Conservation (phyloP, 2,329 filamentous ascomycete genomes). For the Mycocentrospora acerina region DNA sequence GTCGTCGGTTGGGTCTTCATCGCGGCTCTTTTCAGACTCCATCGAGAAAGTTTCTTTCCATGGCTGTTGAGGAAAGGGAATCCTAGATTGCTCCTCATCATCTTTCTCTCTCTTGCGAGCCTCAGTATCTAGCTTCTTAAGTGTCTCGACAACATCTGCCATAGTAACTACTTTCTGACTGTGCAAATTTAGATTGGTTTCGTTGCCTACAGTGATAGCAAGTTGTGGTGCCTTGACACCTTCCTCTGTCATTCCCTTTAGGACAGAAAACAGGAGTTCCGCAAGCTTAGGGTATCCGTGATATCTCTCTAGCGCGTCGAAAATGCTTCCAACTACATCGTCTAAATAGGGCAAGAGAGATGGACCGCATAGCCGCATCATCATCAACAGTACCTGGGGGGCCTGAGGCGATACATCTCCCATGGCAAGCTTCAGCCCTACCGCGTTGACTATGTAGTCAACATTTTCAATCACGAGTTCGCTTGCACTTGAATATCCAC, state of each 20-base stretch:
- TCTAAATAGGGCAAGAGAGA: conserved; percentile 83
- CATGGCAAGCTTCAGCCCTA: conserved; percentile 84
- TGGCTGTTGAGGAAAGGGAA: conserved; percentile 31
- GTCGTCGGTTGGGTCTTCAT: conserved; percentile 37
- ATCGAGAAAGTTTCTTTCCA: conserved; percentile 37
- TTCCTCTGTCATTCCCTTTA: conserved; percentile 82
- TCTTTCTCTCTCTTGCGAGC: conserved; percentile 25
- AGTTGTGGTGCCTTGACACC: conserved; percentile 63
- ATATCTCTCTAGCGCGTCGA: conserved; percentile 89
- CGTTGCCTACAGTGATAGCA: conserved; percentile 30
- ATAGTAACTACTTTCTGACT: conserved; percentile 13
- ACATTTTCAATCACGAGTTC: conserved; percentile 86
- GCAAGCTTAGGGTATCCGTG: conserved; percentile 89
- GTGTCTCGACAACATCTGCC: conserved; percentile 24
- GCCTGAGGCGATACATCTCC: conserved; percentile 91
- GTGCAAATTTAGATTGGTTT: background rate
- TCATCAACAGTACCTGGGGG: conserved; percentile 89
- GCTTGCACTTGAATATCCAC: conserved; percentile 72
- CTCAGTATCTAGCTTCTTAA: conserved; percentile 40
- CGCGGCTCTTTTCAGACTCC: conserved; percentile 30
- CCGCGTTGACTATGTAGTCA: conserved; percentile 94
- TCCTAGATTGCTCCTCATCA: conserved; percentile 15
- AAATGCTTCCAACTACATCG: conserved; percentile 87
- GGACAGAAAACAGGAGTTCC: conserved; percentile 78
- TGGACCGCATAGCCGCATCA: conserved; percentile 84